Conservation (phyloP, 164 flowering plant genomes). For the Litsea cubeba region DNA sequence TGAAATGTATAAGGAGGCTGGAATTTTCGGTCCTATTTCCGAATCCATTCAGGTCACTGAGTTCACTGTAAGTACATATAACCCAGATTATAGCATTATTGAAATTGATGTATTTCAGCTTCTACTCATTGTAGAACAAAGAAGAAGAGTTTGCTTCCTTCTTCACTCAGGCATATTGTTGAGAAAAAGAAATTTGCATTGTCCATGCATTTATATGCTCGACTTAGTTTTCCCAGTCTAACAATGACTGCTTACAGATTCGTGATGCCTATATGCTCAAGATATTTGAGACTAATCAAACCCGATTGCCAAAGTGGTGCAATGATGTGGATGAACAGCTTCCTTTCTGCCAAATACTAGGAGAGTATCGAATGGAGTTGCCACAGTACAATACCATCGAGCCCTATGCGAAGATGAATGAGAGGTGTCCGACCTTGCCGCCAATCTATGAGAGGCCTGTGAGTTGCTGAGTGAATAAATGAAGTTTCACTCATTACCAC, state of each 20-base stretch:
- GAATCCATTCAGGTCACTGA: constrained; percentile 87
- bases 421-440: constrained; percentile 92
- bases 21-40: constrained; percentile 63
- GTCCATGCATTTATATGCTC: background rate
- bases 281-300: constrained; percentile 76
- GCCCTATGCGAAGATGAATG: constrained; percentile 91
- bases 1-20: constrained; percentile 93
- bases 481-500: too few species aligned
- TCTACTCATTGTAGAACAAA: background rate
- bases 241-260: constrained; percentile 51
- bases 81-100: background rate
- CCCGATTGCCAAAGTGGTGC: constrained; percentile 91
- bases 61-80: constrained; percentile 69
- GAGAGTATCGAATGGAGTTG: constrained; percentile 89
- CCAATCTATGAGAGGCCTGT: constrained; percentile 74
- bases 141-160: background rate
- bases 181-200: background rate
- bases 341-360: constrained; percentile 96
- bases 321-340: constrained; percentile 39
- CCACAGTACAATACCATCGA: constrained; percentile 81
- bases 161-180: background rate
- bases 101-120: background rate
- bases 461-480: constrained; percentile 43
- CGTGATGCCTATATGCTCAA: constrained; percentile 95
- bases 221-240: background rate